A percentile compares a stretch with the other conserved stretches of the same genome.
Evolutionary conservation across 768 basidiomycete genomes (phyloP).

Genomic region (Termitomyces bulborhizus): DNA sequence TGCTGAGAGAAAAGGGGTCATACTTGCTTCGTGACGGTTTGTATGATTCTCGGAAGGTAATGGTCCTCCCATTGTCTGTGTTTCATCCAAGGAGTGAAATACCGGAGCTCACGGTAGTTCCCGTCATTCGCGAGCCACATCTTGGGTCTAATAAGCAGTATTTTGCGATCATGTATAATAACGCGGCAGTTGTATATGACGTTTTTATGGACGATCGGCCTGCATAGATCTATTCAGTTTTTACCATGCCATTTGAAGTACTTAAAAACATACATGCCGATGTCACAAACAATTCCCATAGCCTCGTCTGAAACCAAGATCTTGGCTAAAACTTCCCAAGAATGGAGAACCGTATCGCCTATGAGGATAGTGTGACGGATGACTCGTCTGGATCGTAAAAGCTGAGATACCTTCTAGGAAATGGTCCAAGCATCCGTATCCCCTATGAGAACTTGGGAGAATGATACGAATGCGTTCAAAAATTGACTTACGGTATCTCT

Average conservation of each 20-base stretch:
- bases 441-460: conserved; percentile 38
- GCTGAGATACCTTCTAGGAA: conserved; percentile 78
- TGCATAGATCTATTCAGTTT: conserved; percentile 23
- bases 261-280: conserved; percentile 73
- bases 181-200: conserved; percentile 96
- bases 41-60: conserved; percentile 84
- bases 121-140: conserved; percentile 99
- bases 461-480: background rate
- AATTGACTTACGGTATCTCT: conserved; percentile 72
- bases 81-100: conserved; percentile 95
- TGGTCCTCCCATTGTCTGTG: conserved; percentile 89
- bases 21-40: conserved; percentile 86
- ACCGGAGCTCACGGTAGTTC: conserved; percentile 85
- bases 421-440: conserved; percentile 97
- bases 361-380: conserved; percentile 1
- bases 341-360: conserved; percentile 96
- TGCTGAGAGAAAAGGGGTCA: background rate
- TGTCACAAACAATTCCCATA: conserved; percentile 87
- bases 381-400: background rate
- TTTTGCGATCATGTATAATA: conserved; percentile 79
- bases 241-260: background rate
- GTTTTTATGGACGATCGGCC: conserved; percentile 98
- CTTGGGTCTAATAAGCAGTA: conserved; percentile 93
- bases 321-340: conserved; percentile 96
- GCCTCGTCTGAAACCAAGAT: conserved; percentile 77